These are phyloP conservation scores for Ochetophila trinervis DNA, from an alignment of 306 rosid species.

Conservation along the genomic window DNA sequence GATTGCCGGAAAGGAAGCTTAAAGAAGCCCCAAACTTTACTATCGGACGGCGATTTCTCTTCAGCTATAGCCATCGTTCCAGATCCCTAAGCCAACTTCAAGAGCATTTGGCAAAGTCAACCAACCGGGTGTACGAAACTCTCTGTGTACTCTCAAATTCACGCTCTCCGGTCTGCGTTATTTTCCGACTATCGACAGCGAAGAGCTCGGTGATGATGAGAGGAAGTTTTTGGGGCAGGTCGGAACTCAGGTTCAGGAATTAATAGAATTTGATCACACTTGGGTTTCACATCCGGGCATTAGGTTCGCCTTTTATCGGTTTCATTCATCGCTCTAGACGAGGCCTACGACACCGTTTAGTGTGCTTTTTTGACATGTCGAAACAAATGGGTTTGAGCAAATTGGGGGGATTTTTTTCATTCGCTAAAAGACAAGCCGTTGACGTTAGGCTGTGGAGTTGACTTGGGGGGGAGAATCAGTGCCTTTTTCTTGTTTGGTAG, in stretches of 20 bases:
- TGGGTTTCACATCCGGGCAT: slow-evolving; percentile 29
- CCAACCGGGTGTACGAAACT: slow-evolving; percentile 4
- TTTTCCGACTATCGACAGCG: too few species aligned
- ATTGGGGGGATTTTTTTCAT: background rate
- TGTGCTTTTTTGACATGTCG: background rate
- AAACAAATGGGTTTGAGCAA: background rate
- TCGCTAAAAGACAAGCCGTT: slow-evolving; percentile 24
- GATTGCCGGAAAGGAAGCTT: slow-evolving; percentile 73
- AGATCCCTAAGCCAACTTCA: slow-evolving; percentile 14
- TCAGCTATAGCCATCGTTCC: slow-evolving; percentile 61
- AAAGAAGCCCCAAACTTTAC: slow-evolving; percentile 87
- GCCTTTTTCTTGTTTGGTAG: background rate
- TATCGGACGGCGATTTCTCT: slow-evolving; percentile 67
- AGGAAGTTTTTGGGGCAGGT: background rate
- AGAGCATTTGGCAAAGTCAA: slow-evolving; percentile 27
- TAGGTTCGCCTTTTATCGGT: background rate
- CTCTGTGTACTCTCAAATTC: background rate
- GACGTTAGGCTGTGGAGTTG: slow-evolving; percentile 23
- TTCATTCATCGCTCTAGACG: background rate
- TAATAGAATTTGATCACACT: slow-evolving; percentile 23
- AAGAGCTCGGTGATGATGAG: too few species aligned
- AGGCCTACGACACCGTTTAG: slow-evolving; percentile 14
- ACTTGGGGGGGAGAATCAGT: background rate
- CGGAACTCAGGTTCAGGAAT: slow-evolving; percentile 33
- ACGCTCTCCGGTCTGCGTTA: too few species aligned